A percentile compares a stretch with the other conserved stretches of the same genome.
These are phyloP conservation scores for Fusarium kyushuense DNA, from an alignment of 2,329 filamentous ascomycete genomes.

Conservation along the genomic window DNA sequence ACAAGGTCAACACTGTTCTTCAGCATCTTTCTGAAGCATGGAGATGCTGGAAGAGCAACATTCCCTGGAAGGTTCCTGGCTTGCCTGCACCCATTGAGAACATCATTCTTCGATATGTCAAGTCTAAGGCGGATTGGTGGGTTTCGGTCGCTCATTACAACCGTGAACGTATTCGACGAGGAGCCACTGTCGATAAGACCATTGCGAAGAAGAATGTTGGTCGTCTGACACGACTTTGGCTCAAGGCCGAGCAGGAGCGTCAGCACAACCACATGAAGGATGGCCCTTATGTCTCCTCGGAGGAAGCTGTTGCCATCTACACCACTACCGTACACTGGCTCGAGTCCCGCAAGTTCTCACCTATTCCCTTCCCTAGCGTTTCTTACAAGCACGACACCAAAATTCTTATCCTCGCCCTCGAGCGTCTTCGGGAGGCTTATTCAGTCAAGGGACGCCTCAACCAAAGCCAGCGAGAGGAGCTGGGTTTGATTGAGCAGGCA, in stretches of 20 bases:
- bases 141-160: constrained; percentile 99
- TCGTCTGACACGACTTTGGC: constrained; percentile 91
- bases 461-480: constrained; percentile 95
- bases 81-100: constrained; percentile 97
- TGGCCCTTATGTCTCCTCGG: constrained; percentile 96
- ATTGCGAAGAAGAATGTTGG: constrained; percentile 99
- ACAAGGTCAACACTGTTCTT: constrained; percentile 97
- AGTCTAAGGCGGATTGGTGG: constrained; percentile 99
- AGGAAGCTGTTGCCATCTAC: constrained; percentile 98
- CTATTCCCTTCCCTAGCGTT: constrained; percentile 97
- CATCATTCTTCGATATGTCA: constrained; percentile 97
- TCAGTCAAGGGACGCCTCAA: constrained; percentile 97
- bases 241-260: constrained; percentile 97
- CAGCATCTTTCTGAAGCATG: constrained; percentile 98
- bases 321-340: constrained; percentile 99
- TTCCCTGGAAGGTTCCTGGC: constrained; percentile 98
- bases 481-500: constrained; percentile 96
- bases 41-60: constrained; percentile 99
- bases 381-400: constrained; percentile 99
- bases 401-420: constrained; percentile 94
- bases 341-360: constrained; percentile 97
- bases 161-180: constrained; percentile 93
- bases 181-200: constrained; percentile 98
- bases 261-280: constrained; percentile 99
- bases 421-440: constrained; percentile 93